Base-by-base conservation (phyloP, 495 filamentous ascomycete genomes). In the Paragyromitra xinjiangensis region DNA sequence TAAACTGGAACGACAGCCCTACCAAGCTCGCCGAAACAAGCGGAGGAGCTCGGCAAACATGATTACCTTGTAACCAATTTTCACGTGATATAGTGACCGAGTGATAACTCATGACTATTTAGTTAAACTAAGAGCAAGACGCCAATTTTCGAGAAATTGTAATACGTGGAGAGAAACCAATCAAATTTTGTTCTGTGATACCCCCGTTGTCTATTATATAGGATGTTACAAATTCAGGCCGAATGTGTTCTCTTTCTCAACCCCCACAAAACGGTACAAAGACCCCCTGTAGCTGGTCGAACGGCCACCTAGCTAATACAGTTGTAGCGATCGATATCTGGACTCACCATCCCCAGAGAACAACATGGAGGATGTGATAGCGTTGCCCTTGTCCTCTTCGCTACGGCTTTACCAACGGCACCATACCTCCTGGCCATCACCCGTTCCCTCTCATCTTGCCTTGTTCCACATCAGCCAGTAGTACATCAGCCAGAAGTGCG, bases 391-490 rank as follows among this genome's bases (percentile, higher is more conserved):
- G 50, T 74, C n/a, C 64, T 59, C 39, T 69, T 74, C 14, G 71
- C 71, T 37, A 75, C 72, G 3, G 34, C 34, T 14, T 37, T 71
- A 16, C 65, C 71, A 34, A 51, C 53, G 6, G 26, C 39, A 40
- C 71, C 71, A 45, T 75, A 71, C 26, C 71, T 75, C 37, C 71
- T 24, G 3, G 26, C 9, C 64, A 74, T 71, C 24, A 44, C 44
- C 39, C 44, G 53, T 37, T 75, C 71, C 8, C 26, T 75, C 51
- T 75, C 51, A 16, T 71, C 64, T 40, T 75, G 65, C 64, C 65
- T 75, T 22, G 29, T 24, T 11, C 50, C 22, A 7, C 24, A 22
- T 69, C 48, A 64, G 44, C 44, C 44, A 5, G 26, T 34, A 34
- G 29, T 34, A 34, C 29, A 34, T 34, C 29, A 34, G 29, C 19